Base-by-base conservation (phyloP, 768 basidiomycete genomes). In the Calocybe indica region DNA sequence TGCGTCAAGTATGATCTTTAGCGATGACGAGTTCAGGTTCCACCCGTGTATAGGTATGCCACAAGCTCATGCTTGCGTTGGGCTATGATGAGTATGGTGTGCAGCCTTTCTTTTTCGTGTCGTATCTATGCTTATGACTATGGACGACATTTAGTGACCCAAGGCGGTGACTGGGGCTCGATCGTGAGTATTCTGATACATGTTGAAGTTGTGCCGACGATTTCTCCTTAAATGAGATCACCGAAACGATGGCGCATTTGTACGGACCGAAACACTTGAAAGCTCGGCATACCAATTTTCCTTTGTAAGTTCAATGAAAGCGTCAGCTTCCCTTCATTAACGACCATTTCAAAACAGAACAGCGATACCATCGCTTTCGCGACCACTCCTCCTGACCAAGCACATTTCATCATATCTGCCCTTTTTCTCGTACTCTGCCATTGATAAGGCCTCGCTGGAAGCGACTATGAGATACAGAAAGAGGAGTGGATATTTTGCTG, bases 51-150 rank as follows among this genome's bases (percentile, higher is more conserved):
- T 78, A 84, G 63, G 82, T 76, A 39, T 66, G 64, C 2, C 60
- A 75, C 45, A 78, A 76, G 49, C 47, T 80, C 32, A 80, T 80
- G 76, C 51, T 74, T 1, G 55, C 68, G 0, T 61, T 76, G 5
- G 74, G 76, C 2, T 78, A 79, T 50, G 44, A 68, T 12, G 65
- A 78, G 54, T 79, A 78, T 54, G 76, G 76, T 70, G 46, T 13
- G 42, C 14, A 14, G 43, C 22, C 8, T 6, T 11, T 10, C 41
- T 10, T 33, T 6, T 9, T 9, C 41, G 11, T 5, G 6, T 31
- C 13, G n/a, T 32, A 4, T 22, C 22, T 4, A 11, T 11, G 4
- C 36, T 37, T 37, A 37, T 4, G 14, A 11, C 36, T 37, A 14
- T 11, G 13, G 22, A 32, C 31, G 13, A 12, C 33, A 1, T 7